phyloP scores from a whole-genome alignment of 495 filamentous ascomycete species.

The Neurospora discreta region DNA sequence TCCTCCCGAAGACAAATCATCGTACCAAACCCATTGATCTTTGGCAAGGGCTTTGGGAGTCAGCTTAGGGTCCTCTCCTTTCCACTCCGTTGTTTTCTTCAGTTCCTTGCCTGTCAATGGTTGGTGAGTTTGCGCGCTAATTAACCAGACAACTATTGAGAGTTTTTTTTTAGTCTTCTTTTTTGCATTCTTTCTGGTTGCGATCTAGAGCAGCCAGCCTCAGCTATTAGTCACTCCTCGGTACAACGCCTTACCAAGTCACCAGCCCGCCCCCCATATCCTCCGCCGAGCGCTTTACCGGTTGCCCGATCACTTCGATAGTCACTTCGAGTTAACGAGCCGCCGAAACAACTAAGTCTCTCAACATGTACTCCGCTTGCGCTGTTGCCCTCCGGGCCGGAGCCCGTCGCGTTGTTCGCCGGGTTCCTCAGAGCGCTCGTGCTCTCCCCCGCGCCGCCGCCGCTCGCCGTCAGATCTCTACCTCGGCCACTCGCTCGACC shows the following conservation, averaged over 20 bases:
- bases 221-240: neutral
- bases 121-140: slow-evolving; percentile 10
- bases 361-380: slow-evolving; percentile 25
- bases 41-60: slow-evolving; percentile 12
- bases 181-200: neutral
- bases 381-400: slow-evolving; percentile 32
- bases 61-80: slow-evolving; percentile 8
- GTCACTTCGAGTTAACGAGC: neutral
- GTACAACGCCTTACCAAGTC: neutral
- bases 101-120: slow-evolving; percentile 16
- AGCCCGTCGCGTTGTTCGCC: slow-evolving; percentile 30
- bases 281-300: neutral
- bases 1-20: slow-evolving; percentile 5
- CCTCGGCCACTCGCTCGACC: slow-evolving; percentile 26
- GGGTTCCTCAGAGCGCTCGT: slow-evolving; percentile 19
- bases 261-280: neutral
- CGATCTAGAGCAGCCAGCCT: neutral
- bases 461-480: slow-evolving; percentile 18
- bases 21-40: slow-evolving; percentile 11
- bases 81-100: slow-evolving; percentile 3
- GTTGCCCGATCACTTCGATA: neutral
- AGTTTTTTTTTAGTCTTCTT: neutral
- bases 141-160: slow-evolving; percentile 9
- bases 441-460: slow-evolving; percentile 13
- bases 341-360: neutral